These are phyloP conservation scores for Pseudogymnoascus sp. DNA, from an alignment of 2,329 filamentous ascomycete species.

Conservation along the genomic window DNA sequence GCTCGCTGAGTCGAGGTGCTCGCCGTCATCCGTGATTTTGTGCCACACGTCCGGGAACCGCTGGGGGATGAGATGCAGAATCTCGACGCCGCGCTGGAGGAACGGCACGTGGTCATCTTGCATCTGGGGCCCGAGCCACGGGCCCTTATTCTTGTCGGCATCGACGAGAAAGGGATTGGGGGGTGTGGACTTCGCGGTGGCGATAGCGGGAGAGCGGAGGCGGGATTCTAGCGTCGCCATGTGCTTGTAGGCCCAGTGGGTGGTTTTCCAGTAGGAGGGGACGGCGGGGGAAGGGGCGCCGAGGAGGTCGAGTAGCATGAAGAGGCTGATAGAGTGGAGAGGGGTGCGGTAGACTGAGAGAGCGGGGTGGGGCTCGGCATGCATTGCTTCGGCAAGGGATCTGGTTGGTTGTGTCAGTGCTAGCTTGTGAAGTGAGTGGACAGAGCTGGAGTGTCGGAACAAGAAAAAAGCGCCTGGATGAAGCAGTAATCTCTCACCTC, in stretches of 20 bases:
- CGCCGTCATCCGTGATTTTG: constrained; percentile 71
- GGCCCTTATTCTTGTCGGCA: constrained; percentile 47
- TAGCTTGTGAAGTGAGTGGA: not conserved
- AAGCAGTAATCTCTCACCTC: constrained; percentile 43
- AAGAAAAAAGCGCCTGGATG: not conserved
- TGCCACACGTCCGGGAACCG: constrained; percentile 88
- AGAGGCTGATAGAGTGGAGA: constrained; percentile 74
- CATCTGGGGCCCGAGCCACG: constrained; percentile 45
- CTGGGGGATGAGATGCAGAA: constrained; percentile 81
- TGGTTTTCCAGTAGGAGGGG: constrained; percentile 81
- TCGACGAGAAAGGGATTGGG: constrained; percentile 59
- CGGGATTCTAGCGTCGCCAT: constrained; percentile 70
- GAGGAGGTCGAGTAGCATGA: constrained; percentile 85
- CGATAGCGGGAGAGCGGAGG: constrained; percentile 57
- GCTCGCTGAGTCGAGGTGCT: constrained; percentile 72
- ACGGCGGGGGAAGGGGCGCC: constrained; percentile 62
- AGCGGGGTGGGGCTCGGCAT: constrained; percentile 58
- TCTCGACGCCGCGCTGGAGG: constrained; percentile 73
- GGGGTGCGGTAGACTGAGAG: constrained; percentile 69
- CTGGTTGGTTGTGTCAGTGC: constrained; percentile 30
- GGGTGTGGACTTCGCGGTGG: constrained; percentile 52
- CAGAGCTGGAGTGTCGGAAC: not conserved
- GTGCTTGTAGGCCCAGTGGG: constrained; percentile 84
- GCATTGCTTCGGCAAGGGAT: constrained; percentile 77
- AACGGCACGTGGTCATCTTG: constrained; percentile 92